Conservation (phyloP, 2,329 filamentous ascomycete species). For the Hortaea sp. region DNA sequence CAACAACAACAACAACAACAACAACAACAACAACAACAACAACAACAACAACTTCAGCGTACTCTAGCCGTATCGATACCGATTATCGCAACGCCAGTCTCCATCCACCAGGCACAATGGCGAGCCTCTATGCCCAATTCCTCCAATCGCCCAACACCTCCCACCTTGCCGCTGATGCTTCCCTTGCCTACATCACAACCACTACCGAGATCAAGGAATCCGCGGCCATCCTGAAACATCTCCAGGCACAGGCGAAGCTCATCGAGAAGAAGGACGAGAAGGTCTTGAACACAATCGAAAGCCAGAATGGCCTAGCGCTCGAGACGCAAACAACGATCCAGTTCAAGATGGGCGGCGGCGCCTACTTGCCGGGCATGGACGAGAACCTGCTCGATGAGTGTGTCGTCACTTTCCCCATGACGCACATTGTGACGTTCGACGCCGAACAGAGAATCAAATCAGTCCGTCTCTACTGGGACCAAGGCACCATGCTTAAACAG, state of each 20-base stretch:
- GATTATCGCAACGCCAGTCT: not conserved
- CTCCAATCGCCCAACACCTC: slow-evolving; percentile 33
- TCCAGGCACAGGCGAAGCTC: slow-evolving; percentile 59
- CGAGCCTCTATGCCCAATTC: slow-evolving; percentile 35
- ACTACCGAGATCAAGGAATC: slow-evolving; percentile 62
- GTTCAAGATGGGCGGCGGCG: slow-evolving; percentile 70
- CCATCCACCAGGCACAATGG: slow-evolving; percentile 20
- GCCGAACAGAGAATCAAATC: slow-evolving; percentile 66
- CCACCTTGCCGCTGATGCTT: slow-evolving; percentile 35
- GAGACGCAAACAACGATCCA: slow-evolving; percentile 78
- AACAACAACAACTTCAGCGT: not conserved
- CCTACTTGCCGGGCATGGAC: slow-evolving; percentile 79
- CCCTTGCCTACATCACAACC: slow-evolving; percentile 76
- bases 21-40: not conserved
- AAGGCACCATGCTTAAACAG: slow-evolving; percentile 83
- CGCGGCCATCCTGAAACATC: slow-evolving; percentile 72
- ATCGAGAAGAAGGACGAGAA: slow-evolving; percentile 77
- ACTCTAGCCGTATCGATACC: not conserved
- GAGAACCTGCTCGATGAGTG: slow-evolving; percentile 89
- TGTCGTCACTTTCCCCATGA: slow-evolving; percentile 68
- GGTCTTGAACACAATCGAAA: slow-evolving; percentile 64
- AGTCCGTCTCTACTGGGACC: slow-evolving; percentile 90
- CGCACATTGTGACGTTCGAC: slow-evolving; percentile 86
- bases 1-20: not conserved
- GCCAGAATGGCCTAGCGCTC: slow-evolving; percentile 55